Evolutionary conservation across 768 basidiomycete genomes (phyloP), one percentile per base, ranked within the genome.

Genomic region (Dictyophora rubrovolvata): DNA sequence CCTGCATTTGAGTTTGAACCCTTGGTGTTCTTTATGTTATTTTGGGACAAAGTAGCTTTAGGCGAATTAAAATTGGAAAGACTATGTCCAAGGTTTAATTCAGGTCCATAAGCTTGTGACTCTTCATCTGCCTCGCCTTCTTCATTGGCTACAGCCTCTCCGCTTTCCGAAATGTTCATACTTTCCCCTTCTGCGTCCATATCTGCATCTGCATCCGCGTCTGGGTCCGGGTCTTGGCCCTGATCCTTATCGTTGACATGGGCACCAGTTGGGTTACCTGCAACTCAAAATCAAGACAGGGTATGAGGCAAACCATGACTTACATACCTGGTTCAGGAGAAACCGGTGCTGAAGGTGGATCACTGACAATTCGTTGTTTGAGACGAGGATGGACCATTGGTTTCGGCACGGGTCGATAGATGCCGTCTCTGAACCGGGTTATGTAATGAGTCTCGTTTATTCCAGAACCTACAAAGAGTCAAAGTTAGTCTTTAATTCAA

Each of bases 331-430:
- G n/a, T 42, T 42, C 21, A 16, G 55, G 55, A 22, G 55, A 56
- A 5, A 42, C 47, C 1, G 49, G 17, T 20, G 55, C 55, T 33
- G 55, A 46, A n/a, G 48, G 36, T 47, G 57, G 17, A 35, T 59
- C 57, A 36, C 57, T 59, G 57, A 56, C 28, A 20, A 59, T 59
- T 17, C 57, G 57, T 42, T 42, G 42, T 47, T 59, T 59, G 33
- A 59, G 49, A 23, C 57, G 48, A 22, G 57, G 57, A 35, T 59
- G 57, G 7, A 59, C 57, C 57, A 59, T 59, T n/a, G 18, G 17
- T 20, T 18, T 56, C 47, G 55, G 46, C 55, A 56, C 47, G 42
- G 10, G n/a, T 2, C n/a, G n/a, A 42, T 14, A n/a, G 42, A n/a
- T 42, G 42, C 42, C 42, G 42, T 42, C 42, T 4, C n/a, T n/a